These are phyloP conservation scores for Smallanthus sonchifolius DNA, from an alignment of 129 eudicot genomes.

Conservation along the genomic window DNA sequence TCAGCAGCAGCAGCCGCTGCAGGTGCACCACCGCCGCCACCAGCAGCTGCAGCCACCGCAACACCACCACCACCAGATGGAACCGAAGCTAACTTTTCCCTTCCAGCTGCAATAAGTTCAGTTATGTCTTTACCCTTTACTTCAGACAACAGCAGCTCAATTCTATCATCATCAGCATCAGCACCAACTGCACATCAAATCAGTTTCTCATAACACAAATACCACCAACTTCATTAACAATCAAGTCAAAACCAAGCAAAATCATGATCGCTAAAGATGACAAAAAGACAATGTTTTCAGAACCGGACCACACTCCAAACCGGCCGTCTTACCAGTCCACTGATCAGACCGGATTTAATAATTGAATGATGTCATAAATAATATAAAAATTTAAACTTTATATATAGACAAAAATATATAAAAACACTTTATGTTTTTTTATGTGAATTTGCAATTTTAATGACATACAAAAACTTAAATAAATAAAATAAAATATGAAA, in stretches of 20 bases:
- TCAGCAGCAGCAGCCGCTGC: constrained; percentile 46
- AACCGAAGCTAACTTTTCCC: constrained; percentile 67
- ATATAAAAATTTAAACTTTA: too few species aligned
- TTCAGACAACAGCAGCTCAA: constrained; percentile 50
- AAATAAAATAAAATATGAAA: too few species aligned
- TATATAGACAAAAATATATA: too few species aligned
- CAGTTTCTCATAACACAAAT: not conserved
- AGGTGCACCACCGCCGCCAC: constrained; percentile 43
- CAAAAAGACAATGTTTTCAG: too few species aligned
- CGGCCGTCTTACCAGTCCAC: too few species aligned
- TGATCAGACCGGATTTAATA: too few species aligned
- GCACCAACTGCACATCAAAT: constrained; percentile 57
- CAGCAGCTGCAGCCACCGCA: constrained; percentile 24
- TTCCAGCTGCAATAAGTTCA: constrained; percentile 64
- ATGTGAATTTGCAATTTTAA: too few species aligned
- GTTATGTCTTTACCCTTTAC: constrained; percentile 58
- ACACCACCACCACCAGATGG: constrained; percentile 60
- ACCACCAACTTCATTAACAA: not conserved
- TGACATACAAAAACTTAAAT: too few species aligned
- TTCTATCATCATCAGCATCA: constrained; percentile 60
- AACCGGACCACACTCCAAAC: too few species aligned
- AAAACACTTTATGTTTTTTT: too few species aligned
- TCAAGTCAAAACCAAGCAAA: not conserved
- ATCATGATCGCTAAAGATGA: not conserved
- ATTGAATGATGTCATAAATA: too few species aligned